Evolutionary conservation across 306 rosid genomes (phyloP).

Genomic region (Pachyrhizus erosus): DNA sequence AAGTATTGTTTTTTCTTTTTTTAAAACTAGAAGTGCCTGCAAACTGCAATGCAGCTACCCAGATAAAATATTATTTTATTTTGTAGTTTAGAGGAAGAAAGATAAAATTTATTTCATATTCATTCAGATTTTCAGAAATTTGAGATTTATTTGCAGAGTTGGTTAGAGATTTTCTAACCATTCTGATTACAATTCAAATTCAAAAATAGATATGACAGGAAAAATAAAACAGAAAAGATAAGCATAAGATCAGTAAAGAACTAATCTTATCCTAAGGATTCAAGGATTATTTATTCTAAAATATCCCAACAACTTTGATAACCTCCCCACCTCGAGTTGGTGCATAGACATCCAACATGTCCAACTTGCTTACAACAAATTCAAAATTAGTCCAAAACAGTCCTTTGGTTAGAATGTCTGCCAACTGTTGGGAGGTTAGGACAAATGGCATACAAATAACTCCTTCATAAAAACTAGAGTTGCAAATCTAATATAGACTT

Average conservation of each 20-base stretch:
- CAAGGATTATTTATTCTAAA: background rate
- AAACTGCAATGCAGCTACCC: background rate
- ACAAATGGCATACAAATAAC: background rate
- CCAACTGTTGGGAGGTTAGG: background rate
- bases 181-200: background rate
- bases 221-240: background rate
- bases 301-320: background rate
- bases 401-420: background rate
- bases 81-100: background rate
- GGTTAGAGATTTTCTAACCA: background rate
- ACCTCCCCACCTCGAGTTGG: background rate
- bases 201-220: background rate
- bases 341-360: background rate
- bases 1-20: background rate
- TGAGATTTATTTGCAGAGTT: background rate
- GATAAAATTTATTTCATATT: conserved; percentile 8
- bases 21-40: background rate
- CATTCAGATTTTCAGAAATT: background rate
- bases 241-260: background rate
- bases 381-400: background rate
- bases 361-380: background rate
- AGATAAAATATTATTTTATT: background rate
- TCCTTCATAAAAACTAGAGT: background rate
- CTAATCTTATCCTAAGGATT: background rate
- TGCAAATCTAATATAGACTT: conserved; percentile 18